phyloP scores from a whole-genome alignment of 2,329 filamentous ascomycete species.

The Fusarium pseudoanthophilum region DNA sequence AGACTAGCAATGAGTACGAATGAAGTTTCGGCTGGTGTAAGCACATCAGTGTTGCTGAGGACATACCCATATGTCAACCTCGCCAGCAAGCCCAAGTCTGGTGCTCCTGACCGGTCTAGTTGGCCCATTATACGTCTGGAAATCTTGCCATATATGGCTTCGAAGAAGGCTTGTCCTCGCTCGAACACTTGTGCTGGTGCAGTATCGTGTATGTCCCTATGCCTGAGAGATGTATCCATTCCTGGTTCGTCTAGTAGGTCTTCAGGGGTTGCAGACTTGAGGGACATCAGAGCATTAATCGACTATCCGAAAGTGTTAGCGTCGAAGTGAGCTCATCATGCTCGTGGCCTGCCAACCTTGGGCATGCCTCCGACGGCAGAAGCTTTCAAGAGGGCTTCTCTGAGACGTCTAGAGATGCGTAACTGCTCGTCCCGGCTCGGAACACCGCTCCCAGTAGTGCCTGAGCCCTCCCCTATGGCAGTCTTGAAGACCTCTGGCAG shows the following conservation, averaged over 20 bases:
- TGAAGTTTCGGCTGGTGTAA: slow-evolving; percentile 41
- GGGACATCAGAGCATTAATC: slow-evolving; percentile 40
- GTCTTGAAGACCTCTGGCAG: slow-evolving; percentile 30
- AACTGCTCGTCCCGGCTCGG: slow-evolving; percentile 28
- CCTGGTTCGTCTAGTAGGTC: slow-evolving; percentile 30
- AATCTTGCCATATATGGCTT: slow-evolving; percentile 41
- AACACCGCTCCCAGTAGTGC: background rate
- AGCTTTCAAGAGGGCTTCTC: slow-evolving; percentile 42
- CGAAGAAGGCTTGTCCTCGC: slow-evolving; percentile 39
- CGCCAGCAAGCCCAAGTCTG: slow-evolving; percentile 41
- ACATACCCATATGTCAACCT: slow-evolving; percentile 43
- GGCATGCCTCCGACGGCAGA: slow-evolving; percentile 44
- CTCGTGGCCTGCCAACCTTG: slow-evolving; percentile 21
- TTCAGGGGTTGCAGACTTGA: slow-evolving; percentile 41
- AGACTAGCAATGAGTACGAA: slow-evolving; percentile 44
- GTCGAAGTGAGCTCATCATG: background rate
- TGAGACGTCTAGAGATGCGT: slow-evolving; percentile 35
- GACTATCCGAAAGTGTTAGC: slow-evolving; percentile 32
- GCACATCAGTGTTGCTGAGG: slow-evolving; percentile 40
- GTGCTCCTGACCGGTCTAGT: slow-evolving; percentile 41
- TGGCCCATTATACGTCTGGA: slow-evolving; percentile 43
- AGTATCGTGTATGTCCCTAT: slow-evolving; percentile 34
- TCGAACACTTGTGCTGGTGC: slow-evolving; percentile 26
- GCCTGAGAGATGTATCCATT: slow-evolving; percentile 12
- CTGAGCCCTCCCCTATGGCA: slow-evolving; percentile 12